Evolutionary conservation across 2,329 filamentous ascomycete species (phyloP), one percentile per base, ranked within the genome.

Genomic region (Pseudocercospora pini-densiflorae): DNA sequence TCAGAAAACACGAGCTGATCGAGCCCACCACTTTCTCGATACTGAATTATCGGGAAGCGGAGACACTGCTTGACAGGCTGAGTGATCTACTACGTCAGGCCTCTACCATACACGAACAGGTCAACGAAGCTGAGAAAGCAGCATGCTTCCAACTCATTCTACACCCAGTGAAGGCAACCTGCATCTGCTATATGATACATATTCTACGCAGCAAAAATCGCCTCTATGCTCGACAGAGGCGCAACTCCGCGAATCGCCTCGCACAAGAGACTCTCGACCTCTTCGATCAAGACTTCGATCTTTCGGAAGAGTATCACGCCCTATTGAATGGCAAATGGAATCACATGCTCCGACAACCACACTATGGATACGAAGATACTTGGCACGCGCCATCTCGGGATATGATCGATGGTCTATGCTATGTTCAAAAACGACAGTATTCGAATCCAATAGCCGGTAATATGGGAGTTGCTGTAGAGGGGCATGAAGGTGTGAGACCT

Each of bases 381-480:
- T 55, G 51, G 51, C 51, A 55, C 16, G 51, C 51, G 1, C 51
- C 51, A 16, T 55, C 27, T 31, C 51, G 51, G 51, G 51, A 55
- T 27, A 55, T 55, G 51, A 55, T 55, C 1, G 51, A 55, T 55
- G 51, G 51, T 31, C 24, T 55, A 9, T 27, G 23, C 24, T 55
- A 55, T 27, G 27, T 55, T 77, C 74, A 79, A 73, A 79, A 79
- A 70, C 83, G 89, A 89, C 90, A 92, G 77, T 89, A 92, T 75
- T 89, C 90, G 10, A 0, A 91, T 91, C 89, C 82, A 89, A 79
- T 91, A 5, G 84, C 86, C 0, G 90, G 90, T 7, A 83, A 88
- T 62, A 80, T 92, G 63, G 88, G 89, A 23, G 80, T 92, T 53
- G 81, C 86, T 0, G 83, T 90, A 1, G 88, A 92, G 74, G 88